These are phyloP conservation scores for Chalciporus sphaerocephalus DNA, from an alignment of 768 basidiomycete genomes.

Conservation along the genomic window DNA sequence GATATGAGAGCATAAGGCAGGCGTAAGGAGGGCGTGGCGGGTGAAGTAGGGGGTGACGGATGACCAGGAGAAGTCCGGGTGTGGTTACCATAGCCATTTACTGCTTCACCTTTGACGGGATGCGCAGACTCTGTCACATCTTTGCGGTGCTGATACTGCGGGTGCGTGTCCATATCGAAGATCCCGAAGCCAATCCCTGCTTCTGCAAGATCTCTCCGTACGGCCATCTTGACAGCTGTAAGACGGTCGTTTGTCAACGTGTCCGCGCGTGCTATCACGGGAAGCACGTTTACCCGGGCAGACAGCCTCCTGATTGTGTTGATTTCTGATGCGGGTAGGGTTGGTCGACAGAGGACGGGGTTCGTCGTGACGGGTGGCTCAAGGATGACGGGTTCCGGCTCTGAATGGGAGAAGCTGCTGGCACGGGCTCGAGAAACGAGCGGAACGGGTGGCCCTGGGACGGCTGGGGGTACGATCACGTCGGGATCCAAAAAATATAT, in stretches of 20 bases:
- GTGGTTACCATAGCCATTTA: constrained; percentile 48
- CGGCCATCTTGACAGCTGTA: constrained; percentile 71
- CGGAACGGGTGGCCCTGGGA: constrained; percentile 62
- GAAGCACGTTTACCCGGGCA: constrained; percentile 80
- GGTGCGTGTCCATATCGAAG: constrained; percentile 69
- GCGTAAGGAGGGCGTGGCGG: constrained; percentile 55
- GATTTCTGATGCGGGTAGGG: constrained; percentile 68
- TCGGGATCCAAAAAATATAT: constrained; percentile 88
- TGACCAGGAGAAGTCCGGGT: constrained; percentile 48
- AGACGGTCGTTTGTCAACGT: constrained; percentile 78
- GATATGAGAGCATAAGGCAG: constrained; percentile 84
- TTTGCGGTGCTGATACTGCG: constrained; percentile 41
- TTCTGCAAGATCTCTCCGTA: constrained; percentile 76
- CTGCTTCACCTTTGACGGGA: constrained; percentile 46
- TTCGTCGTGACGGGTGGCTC: constrained; percentile 76
- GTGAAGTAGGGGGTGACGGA: constrained; percentile 65
- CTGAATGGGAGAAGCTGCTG: constrained; percentile 67
- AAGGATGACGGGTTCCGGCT: constrained; percentile 72
- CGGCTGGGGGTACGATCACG: constrained; percentile 67
- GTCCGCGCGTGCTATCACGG: constrained; percentile 80
- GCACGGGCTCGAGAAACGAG: constrained; percentile 64
- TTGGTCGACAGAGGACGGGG: constrained; percentile 61
- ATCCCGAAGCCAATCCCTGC: constrained; percentile 88
- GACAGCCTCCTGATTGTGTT: constrained; percentile 75
- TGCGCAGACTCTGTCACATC: constrained; percentile 41